Evolutionary conservation across 805 yeast species (phyloP).

Genomic region (Starmerella etchellsii): DNA sequence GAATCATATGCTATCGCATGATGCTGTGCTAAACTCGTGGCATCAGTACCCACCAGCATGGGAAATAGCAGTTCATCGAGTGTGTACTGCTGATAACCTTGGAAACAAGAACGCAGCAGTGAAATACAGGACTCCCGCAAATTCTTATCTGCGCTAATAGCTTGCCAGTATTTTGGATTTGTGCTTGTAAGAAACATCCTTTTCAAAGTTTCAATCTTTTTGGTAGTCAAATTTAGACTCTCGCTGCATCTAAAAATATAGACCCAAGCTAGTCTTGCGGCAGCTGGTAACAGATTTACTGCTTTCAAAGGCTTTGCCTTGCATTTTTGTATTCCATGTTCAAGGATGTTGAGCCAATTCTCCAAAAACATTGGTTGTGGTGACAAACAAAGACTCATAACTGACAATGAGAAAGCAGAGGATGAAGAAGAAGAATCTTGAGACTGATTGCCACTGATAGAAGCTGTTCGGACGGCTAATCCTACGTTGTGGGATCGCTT

Average conservation of each 20-base stretch:
- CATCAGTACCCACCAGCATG: conserved; percentile 32
- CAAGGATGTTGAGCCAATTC: conserved; percentile 61
- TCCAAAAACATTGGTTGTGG: conserved; percentile 60
- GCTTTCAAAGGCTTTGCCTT: conserved; percentile 43
- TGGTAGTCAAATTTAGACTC: conserved; percentile 73
- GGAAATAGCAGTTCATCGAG: conserved; percentile 69
- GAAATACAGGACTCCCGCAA: conserved; percentile 54
- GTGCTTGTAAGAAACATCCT: conserved; percentile 38
- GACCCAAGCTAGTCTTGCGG: conserved; percentile 77
- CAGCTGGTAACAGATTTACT: conserved; percentile 46
- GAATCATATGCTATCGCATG: conserved; percentile 39
- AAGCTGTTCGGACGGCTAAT: conserved; percentile 6
- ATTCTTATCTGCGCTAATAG: conserved; percentile 20
- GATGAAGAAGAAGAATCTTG: conserved; percentile 2
- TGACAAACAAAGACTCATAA: conserved; percentile 67
- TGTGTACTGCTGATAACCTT: conserved; percentile 61
- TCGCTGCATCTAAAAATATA: conserved; percentile 78
- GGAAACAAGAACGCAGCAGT: conserved; percentile 65
- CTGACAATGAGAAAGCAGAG: conserved; percentile 46
- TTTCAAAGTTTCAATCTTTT: conserved; percentile 56
- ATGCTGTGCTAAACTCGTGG: conserved; percentile 17
- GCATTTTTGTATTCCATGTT: conserved; percentile 44
- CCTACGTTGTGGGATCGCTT: conserved; percentile 6
- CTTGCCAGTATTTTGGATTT: conserved; percentile 58
- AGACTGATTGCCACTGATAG: not conserved